Evolutionary conservation across 2,329 filamentous ascomycete species (phyloP).

Genomic region (Fusarium verrucosum): DNA sequence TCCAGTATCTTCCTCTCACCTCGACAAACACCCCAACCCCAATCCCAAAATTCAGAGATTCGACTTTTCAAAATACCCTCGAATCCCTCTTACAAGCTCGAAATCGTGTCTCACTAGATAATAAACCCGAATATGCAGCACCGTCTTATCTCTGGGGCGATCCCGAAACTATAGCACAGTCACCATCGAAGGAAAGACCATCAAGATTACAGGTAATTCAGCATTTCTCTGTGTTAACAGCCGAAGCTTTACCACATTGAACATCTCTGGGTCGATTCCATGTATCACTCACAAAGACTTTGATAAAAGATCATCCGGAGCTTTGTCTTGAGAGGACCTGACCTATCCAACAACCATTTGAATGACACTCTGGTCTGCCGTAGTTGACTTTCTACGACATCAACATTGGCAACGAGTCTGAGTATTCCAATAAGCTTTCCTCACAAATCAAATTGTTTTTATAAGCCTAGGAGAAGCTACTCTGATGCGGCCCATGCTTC

Average conservation of each 20-base stretch:
- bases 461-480: not conserved
- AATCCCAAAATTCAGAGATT: not conserved
- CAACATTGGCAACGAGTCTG: constrained; percentile 10
- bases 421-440: constrained; percentile 10
- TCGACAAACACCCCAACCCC: constrained; percentile 8
- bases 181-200: not conserved
- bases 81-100: not conserved
- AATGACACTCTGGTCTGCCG: not conserved
- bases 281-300: constrained; percentile 8
- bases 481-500: not conserved
- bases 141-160: constrained; percentile 14
- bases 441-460: not conserved
- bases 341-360: not conserved
- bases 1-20: not conserved
- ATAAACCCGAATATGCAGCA: constrained; percentile 11
- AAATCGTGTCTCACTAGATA: constrained; percentile 1
- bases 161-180: not conserved
- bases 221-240: constrained; percentile 1
- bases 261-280: constrained; percentile 1
- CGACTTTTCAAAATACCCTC: constrained; percentile 1
- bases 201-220: constrained; percentile 9
- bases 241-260: not conserved
- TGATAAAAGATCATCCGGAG: not conserved
- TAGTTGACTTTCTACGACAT: constrained; percentile 1
- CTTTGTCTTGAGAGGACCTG: not conserved